Conservation (phyloP, 1,284 basidiomycete species). For the Volvariella surrecta region DNA sequence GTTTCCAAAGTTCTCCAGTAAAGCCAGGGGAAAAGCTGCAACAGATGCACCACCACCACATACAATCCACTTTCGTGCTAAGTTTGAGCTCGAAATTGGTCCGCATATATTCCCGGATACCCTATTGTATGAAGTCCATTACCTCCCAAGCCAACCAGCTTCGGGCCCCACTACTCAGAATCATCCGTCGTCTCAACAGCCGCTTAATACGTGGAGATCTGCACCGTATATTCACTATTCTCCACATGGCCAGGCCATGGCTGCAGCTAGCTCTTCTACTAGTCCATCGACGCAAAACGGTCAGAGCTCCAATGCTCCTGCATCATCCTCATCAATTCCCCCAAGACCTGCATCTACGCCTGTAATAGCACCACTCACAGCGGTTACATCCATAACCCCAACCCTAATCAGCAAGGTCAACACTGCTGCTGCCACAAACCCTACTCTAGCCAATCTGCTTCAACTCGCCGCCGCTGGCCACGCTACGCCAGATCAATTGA, state of each 20-base stretch:
- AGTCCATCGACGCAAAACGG: slow-evolving; percentile 11
- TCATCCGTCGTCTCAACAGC: slow-evolving; percentile 15
- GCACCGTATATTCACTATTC: background rate
- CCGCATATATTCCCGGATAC: slow-evolving; percentile 63
- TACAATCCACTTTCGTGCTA: slow-evolving; percentile 52
- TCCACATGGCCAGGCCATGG: background rate
- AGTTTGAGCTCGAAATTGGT: slow-evolving; percentile 61
- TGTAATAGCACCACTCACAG: slow-evolving; percentile 30
- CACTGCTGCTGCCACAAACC: slow-evolving; percentile 51
- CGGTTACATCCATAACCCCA: slow-evolving; percentile 40
- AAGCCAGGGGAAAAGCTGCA: slow-evolving; percentile 35
- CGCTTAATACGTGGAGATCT: slow-evolving; percentile 7
- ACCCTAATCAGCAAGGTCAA: slow-evolving; percentile 56
- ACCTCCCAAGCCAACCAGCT: slow-evolving; percentile 19
- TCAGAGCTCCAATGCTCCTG: slow-evolving; percentile 5
- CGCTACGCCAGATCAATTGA: slow-evolving; percentile 53
- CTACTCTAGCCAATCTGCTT: slow-evolving; percentile 53
- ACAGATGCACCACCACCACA: slow-evolving; percentile 58
- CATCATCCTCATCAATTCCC: slow-evolving; percentile 6
- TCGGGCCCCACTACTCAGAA: slow-evolving; percentile 5
- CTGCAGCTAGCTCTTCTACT: background rate
- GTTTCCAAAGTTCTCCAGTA: slow-evolving; percentile 66
- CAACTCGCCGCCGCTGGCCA: slow-evolving; percentile 48
- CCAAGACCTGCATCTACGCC: slow-evolving; percentile 22
- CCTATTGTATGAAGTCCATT: slow-evolving; percentile 57